A percentile compares a stretch with the other conserved stretches of the same genome.
Evolutionary conservation across 768 basidiomycete genomes (phyloP).

Genomic region (Termitomyces bulborhizus): DNA sequence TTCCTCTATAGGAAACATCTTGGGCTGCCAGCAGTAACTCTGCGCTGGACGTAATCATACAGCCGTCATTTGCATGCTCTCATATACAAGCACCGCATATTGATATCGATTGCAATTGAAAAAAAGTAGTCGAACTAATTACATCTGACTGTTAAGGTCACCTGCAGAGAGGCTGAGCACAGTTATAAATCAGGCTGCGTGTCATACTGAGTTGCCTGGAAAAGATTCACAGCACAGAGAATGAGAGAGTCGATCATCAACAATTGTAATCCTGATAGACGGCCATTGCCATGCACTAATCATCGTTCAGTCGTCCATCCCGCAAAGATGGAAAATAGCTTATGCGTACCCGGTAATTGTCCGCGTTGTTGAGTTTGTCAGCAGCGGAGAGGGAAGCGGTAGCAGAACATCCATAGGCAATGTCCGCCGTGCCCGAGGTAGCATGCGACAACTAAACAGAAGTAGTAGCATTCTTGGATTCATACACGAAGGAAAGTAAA

Average conservation of each 20-base stretch:
- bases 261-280: background rate
- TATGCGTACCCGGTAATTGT: background rate
- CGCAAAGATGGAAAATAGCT: background rate
- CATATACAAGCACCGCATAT: too few species aligned
- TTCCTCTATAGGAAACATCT: too few species aligned
- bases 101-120: too few species aligned
- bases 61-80: too few species aligned
- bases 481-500: background rate
- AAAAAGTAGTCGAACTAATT: too few species aligned
- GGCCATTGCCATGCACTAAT: background rate
- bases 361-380: background rate
- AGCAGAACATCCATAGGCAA: background rate
- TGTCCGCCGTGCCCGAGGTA: background rate
- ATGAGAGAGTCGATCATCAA: background rate
- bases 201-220: too few species aligned
- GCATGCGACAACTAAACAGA: background rate
- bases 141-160: too few species aligned
- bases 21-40: too few species aligned
- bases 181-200: too few species aligned
- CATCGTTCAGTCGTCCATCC: background rate
- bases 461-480: background rate
- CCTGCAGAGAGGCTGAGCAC: too few species aligned
- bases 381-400: background rate
- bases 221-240: too few species aligned
- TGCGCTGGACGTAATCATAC: too few species aligned